Evolutionary conservation across 768 basidiomycete genomes (phyloP).

Genomic region (Trametes punicea): DNA sequence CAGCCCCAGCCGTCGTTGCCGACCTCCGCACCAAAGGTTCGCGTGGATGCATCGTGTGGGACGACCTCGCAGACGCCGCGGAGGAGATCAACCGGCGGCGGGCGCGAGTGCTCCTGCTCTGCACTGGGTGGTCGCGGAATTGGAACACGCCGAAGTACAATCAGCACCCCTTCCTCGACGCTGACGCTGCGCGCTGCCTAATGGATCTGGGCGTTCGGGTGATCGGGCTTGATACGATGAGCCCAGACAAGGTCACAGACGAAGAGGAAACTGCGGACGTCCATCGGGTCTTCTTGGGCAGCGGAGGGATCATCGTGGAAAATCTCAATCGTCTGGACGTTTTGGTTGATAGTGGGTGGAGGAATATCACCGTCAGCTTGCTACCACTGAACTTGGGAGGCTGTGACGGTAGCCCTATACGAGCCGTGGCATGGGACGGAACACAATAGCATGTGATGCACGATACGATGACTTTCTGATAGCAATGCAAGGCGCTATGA

Average conservation of each 20-base stretch:
- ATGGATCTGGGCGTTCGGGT: conserved; percentile 50
- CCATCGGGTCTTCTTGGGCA: conserved; percentile 59
- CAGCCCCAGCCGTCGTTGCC: conserved; percentile 50
- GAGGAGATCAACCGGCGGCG: conserved; percentile 31
- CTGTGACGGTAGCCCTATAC: conserved; percentile 67
- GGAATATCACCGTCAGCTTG: conserved; percentile 45
- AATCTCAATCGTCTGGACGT: conserved; percentile 57
- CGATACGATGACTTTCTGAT: not conserved
- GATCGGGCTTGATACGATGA: conserved; percentile 62
- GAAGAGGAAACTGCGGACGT: conserved; percentile 31
- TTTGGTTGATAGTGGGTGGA: conserved; percentile 29
- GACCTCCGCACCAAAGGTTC: conserved; percentile 46
- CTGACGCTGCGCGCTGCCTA: conserved; percentile 49
- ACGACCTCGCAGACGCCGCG: conserved; percentile 39
- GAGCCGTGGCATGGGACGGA: conserved; percentile 56
- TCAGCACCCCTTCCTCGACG: conserved; percentile 61
- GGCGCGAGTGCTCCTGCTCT: conserved; percentile 51
- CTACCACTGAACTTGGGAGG: conserved; percentile 56
- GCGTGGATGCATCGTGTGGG: conserved; percentile 56
- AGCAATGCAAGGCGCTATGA: not conserved
- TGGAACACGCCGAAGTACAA: conserved; percentile 51
- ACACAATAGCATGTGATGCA: not conserved
- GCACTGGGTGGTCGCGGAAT: conserved; percentile 64
- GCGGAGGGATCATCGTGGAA: conserved; percentile 64
- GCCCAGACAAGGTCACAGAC: conserved; percentile 51